Percentiles rank a stretch among this genome's conserved stretches.
Conservation (phyloP, 495 filamentous ascomycete species). For the Parmelia sp. region DNA sequence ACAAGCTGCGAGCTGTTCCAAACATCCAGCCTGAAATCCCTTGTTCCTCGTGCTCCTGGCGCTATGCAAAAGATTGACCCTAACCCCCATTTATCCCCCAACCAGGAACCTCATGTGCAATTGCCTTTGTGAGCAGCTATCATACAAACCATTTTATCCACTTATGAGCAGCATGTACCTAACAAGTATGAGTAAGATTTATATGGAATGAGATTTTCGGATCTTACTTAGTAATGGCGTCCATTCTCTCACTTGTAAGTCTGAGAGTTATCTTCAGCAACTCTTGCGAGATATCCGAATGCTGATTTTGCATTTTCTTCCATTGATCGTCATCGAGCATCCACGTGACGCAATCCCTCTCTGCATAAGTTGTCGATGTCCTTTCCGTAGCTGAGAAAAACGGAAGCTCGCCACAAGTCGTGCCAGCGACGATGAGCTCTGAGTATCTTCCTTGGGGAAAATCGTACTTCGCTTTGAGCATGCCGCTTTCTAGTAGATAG, state of each 20-base stretch:
- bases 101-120: not conserved
- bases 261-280: constrained; percentile 78
- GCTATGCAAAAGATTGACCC: constrained; percentile 16
- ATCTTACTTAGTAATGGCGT: constrained; percentile 72
- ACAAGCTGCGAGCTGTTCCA: not conserved
- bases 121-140: constrained; percentile 1
- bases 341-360: constrained; percentile 79
- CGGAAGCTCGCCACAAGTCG: constrained; percentile 90
- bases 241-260: constrained; percentile 83
- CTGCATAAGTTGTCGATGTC: constrained; percentile 77
- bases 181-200: constrained; percentile 1
- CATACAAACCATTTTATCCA: constrained; percentile 16
- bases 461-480: constrained; percentile 82
- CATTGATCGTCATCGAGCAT: constrained; percentile 63
- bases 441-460: constrained; percentile 81
- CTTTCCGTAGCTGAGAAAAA: constrained; percentile 88
- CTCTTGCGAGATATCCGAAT: constrained; percentile 74
- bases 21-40: not conserved
- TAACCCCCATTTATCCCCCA: not conserved
- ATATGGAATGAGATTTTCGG: not conserved
- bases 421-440: constrained; percentile 88
- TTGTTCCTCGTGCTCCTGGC: not conserved
- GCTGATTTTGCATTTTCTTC: constrained; percentile 58
- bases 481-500: constrained; percentile 85
- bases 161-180: constrained; percentile 28